phyloP scores from a whole-genome alignment of 176 grass and related monocot genomes.

The Oryza meyeriana region DNA sequence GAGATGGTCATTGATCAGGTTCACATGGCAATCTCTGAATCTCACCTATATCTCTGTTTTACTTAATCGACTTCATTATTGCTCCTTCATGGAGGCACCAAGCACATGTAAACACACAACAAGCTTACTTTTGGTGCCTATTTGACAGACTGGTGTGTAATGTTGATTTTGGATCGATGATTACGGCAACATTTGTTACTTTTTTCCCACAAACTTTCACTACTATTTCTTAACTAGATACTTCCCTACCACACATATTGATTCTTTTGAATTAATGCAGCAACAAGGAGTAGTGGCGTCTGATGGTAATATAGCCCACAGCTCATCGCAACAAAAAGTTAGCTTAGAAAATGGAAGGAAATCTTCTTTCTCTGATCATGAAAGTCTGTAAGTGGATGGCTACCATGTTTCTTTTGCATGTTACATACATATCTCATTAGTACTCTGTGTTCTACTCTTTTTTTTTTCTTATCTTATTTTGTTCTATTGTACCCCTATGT shows the following conservation, averaged over 20 bases:
- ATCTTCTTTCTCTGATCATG: slow-evolving; percentile 78
- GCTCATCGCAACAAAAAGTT: slow-evolving; percentile 45
- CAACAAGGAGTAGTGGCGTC: slow-evolving; percentile 44
- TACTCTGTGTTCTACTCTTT: background rate
- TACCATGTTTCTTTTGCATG: slow-evolving; percentile 25
- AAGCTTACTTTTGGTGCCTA: background rate
- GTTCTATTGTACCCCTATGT: background rate
- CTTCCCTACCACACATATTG: slow-evolving; percentile 7
- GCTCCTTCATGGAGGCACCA: background rate
- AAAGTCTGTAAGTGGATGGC: slow-evolving; percentile 75
- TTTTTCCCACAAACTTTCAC: background rate
- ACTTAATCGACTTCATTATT: background rate
- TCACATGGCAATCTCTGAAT: slow-evolving; percentile 9
- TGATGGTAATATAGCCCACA: slow-evolving; percentile 51
- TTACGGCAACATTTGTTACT: background rate
- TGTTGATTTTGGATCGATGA: background rate
- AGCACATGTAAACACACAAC: background rate
- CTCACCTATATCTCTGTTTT: background rate
- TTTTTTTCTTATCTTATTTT: slow-evolving; percentile 23
- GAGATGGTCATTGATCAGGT: slow-evolving; percentile 96
- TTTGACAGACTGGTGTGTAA: background rate
- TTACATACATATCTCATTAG: slow-evolving; percentile 11
- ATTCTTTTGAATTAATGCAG: slow-evolving; percentile 36
- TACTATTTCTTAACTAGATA: background rate
- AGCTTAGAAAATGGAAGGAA: slow-evolving; percentile 61